Percentiles rank a stretch among this genome's conserved stretches.
Conservation (phyloP, 768 basidiomycete species). For the Boletus rufocinnamomeus region DNA sequence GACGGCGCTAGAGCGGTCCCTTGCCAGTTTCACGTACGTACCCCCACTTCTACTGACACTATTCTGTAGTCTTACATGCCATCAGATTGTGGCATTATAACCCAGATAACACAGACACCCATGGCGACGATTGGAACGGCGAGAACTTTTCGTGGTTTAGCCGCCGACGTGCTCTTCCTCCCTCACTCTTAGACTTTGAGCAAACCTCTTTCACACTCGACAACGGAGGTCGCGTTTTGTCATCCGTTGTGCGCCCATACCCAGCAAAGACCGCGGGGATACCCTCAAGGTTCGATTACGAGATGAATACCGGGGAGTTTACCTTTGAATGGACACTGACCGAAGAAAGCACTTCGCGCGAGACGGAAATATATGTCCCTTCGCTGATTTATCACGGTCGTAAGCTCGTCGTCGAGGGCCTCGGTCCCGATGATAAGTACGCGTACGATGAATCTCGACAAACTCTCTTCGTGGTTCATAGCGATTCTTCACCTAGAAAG, state of each 20-base stretch:
- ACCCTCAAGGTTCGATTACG: constrained; percentile 72
- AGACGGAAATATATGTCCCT: constrained; percentile 86
- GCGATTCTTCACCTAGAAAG: constrained; percentile 44
- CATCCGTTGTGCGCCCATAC: constrained; percentile 85
- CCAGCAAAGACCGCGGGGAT: constrained; percentile 88
- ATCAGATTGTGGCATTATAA: constrained; percentile 94
- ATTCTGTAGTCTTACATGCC: background rate
- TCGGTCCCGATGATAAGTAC: constrained; percentile 52
- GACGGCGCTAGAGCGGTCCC: constrained; percentile 71
- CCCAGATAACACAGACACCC: constrained; percentile 73
- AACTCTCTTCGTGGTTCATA: constrained; percentile 68
- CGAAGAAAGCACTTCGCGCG: constrained; percentile 40
- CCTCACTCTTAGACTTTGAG: constrained; percentile 54
- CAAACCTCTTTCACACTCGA: constrained; percentile 75
- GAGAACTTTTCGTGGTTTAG: constrained; percentile 98
- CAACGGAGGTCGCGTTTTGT: constrained; percentile 76
- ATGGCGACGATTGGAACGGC: constrained; percentile 91
- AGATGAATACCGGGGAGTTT: constrained; percentile 71
- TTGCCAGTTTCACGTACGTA: constrained; percentile 85
- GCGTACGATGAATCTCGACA: constrained; percentile 65
- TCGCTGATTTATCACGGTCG: constrained; percentile 57
- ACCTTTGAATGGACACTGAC: constrained; percentile 58
- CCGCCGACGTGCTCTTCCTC: constrained; percentile 54
- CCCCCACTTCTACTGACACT: background rate
- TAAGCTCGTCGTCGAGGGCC: constrained; percentile 58